phyloP scores from a whole-genome alignment of 192 early-diverging fungal genomes.

The Diversispora eburnea region DNA sequence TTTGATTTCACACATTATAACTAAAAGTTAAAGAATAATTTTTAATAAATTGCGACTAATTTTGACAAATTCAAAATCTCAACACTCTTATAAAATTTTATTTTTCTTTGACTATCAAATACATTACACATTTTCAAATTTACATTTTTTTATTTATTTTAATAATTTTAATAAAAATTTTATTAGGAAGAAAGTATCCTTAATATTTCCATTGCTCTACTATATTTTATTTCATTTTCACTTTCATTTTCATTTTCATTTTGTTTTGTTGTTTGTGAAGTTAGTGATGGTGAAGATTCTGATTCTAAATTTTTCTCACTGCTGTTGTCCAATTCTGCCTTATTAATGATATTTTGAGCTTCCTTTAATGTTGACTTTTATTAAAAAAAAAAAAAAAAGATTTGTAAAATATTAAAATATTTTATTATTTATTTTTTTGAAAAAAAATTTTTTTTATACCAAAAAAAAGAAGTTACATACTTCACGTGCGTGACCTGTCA shows the following conservation, averaged over 20 bases:
- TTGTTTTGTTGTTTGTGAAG: not conserved
- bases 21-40: no score
- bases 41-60: no score
- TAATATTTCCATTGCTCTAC: not conserved
- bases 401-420: not conserved
- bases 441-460: no score
- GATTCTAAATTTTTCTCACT: not conserved
- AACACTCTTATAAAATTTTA: not conserved
- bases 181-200: not conserved
- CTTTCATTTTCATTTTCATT: slow-evolving; percentile 2
- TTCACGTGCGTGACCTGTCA: slow-evolving; percentile 37
- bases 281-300: no score
- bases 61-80: not conserved
- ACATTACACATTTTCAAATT: no score
- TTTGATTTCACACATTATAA: no score
- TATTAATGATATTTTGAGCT: not conserved
- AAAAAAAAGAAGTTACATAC: slow-evolving; percentile 28
- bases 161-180: not conserved
- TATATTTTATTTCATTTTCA: slow-evolving; percentile 6
- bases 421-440: not conserved
- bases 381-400: not conserved
- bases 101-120: no score
- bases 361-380: not conserved
- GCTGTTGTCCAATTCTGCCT: not conserved
- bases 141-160: not conserved